Evolutionary conservation across 129 eudicot genomes (phyloP), one percentile per base, ranked within the genome.

Genomic region (Pulicaria dysenterica): DNA sequence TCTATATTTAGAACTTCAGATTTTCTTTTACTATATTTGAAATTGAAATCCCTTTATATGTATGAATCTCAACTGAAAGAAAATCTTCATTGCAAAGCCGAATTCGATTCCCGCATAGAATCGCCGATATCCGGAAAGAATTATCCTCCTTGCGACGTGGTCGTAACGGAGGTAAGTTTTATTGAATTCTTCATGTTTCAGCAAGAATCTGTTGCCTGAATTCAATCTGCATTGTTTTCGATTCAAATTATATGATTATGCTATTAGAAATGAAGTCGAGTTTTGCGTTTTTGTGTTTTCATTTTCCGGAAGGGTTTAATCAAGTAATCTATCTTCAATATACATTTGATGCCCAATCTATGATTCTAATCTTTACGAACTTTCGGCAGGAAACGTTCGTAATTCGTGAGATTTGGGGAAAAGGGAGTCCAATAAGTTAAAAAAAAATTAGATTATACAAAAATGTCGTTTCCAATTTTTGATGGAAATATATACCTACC

Each of bases 381-480:
- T 61, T 49, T 60, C 41, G 5, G 92, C 95, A 89, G 71, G 92
- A 85, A 79, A 90, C 86, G 77, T 82, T 93, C 40, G 72, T 77
- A 79, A 84, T 79, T 11, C 53, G 67, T 85, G 48, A 83, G 89
- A 83, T 80, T 76, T 65, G 82, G 84, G 46, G 8, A 90, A 65
- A 87, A 74, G 62, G 89, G 88, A 69, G 83, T 72, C 54, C 91
- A 84, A 53, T 96, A 88, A 55, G 47, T 58, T 31, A 84, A 75
- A 53, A 87, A 55, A 68, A 59, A 79, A 31, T 14, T 1, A 48
- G 11, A 58, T 46, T 72, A 78, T 69, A 80, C 81, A 10, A 67
- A 77, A 61, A 93, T 89, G 98, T 78, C 95, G 11, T 84, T 85
- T 66, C 87, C 92, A 42, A 51, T 87, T 43, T 90, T 85, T 81